phyloP scores from a whole-genome alignment of 306 rosid species.

The Corylus avellana region DNA sequence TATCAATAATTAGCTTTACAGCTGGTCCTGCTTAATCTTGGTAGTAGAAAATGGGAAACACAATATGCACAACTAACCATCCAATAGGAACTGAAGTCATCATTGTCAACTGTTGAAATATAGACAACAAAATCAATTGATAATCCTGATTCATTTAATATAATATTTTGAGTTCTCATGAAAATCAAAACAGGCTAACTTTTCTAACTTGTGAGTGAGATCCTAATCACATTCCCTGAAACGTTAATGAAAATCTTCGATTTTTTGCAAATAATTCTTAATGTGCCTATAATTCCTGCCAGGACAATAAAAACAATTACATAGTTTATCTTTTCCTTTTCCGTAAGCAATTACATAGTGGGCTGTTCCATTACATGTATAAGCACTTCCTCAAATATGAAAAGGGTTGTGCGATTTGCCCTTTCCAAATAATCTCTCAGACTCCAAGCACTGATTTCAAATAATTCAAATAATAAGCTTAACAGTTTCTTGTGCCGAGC shows the following conservation, averaged over 20 bases:
- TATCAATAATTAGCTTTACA: too few relatives aligned
- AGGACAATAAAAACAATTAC: neutral
- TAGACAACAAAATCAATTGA: too few relatives aligned
- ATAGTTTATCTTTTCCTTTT: neutral
- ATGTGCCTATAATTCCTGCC: neutral
- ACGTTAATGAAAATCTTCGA: neutral
- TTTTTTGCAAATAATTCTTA: neutral
- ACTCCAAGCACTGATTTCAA: neutral
- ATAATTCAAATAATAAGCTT: too few relatives aligned
- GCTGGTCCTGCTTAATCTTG: too few relatives aligned
- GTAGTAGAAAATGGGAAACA: too few relatives aligned
- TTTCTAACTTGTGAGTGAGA: neutral
- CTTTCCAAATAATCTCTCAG: neutral
- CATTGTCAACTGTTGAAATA: too few relatives aligned
- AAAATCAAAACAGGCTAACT: neutral
- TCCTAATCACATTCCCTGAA: neutral
- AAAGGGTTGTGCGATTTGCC: neutral
- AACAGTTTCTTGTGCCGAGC: too few relatives aligned
- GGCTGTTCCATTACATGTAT: neutral
- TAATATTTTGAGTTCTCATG: neutral
- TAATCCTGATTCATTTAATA: too few relatives aligned
- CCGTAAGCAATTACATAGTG: too few relatives aligned
- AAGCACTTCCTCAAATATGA: neutral
- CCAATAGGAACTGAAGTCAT: too few relatives aligned
- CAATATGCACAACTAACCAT: too few relatives aligned